Conservation (phyloP, 2,329 filamentous ascomycete species). For the Colletotrichum limetticola region DNA sequence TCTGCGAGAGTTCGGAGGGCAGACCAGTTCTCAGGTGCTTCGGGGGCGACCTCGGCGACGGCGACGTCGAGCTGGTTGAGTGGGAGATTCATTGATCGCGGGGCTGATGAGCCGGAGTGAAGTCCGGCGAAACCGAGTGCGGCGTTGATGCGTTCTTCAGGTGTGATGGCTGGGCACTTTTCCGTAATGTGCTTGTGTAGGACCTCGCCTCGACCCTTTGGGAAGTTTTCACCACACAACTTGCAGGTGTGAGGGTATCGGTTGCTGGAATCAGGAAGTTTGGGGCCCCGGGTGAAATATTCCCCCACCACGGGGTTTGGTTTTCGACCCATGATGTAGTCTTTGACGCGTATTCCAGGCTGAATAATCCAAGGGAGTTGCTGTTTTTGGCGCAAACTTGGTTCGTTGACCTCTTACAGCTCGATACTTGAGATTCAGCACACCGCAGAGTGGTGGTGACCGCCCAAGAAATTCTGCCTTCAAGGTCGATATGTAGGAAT, state of each 20-base stretch:
- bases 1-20: conserved; percentile 89
- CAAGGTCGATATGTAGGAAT: conserved; percentile 16
- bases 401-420: conserved; percentile 8
- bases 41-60: conserved; percentile 29
- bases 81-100: conserved; percentile 33
- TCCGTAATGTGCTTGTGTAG: conserved; percentile 85
- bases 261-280: conserved; percentile 90
- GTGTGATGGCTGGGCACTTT: conserved; percentile 83
- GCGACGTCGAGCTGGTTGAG: conserved; percentile 30
- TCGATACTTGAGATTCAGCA: conserved; percentile 8
- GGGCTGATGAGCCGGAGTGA: conserved; percentile 28
- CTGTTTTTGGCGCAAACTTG: background rate
- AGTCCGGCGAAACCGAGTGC: conserved; percentile 41
- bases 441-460: conserved; percentile 25
- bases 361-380: background rate
- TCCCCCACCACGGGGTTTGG: conserved; percentile 87
- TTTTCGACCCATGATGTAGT: conserved; percentile 77
- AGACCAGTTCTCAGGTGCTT: conserved; percentile 72
- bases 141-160: conserved; percentile 80
- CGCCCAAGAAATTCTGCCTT: conserved; percentile 34
- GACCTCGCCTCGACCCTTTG: conserved; percentile 88
- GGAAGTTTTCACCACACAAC: conserved; percentile 87
- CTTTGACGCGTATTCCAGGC: background rate
- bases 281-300: conserved; percentile 88
- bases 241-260: conserved; percentile 93